phyloP scores from a whole-genome alignment of 176 grass and related monocot genomes.

The Elaeis guineensis region DNA sequence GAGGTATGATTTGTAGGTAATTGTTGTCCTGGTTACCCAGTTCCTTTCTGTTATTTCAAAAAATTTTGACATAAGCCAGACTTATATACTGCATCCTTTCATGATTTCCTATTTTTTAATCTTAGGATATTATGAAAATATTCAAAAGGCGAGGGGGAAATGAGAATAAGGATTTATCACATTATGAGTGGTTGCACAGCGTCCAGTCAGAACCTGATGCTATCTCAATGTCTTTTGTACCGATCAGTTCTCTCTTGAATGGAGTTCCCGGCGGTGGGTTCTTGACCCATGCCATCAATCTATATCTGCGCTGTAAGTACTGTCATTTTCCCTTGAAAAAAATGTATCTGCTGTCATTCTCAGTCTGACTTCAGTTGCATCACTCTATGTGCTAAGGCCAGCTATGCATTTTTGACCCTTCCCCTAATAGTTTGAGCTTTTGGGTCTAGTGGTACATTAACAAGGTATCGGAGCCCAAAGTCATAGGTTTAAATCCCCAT shows the following conservation, averaged over 20 bases:
- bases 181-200: constrained; percentile 69
- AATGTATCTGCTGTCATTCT: neutral
- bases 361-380: too few species aligned
- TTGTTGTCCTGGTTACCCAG: too few species aligned
- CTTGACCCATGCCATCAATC: constrained; percentile 93
- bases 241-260: constrained; percentile 95
- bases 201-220: constrained; percentile 73
- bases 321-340: too few species aligned
- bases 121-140: constrained; percentile 68
- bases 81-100: constrained; percentile 7
- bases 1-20: constrained; percentile 33
- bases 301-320: constrained; percentile 77
- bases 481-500: too few species aligned
- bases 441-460: too few species aligned
- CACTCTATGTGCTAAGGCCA: too few species aligned
- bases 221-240: constrained; percentile 94
- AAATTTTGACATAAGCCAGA: neutral
- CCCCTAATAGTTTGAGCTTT: too few species aligned
- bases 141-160: constrained; percentile 81
- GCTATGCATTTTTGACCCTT: too few species aligned
- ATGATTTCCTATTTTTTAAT: constrained; percentile 19
- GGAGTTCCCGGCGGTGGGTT: constrained; percentile 95
- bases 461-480: too few species aligned
- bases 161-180: constrained; percentile 59
- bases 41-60: neutral